phyloP scores from a whole-genome alignment of 495 filamentous ascomycete genomes.

The Glonium stellatum region DNA sequence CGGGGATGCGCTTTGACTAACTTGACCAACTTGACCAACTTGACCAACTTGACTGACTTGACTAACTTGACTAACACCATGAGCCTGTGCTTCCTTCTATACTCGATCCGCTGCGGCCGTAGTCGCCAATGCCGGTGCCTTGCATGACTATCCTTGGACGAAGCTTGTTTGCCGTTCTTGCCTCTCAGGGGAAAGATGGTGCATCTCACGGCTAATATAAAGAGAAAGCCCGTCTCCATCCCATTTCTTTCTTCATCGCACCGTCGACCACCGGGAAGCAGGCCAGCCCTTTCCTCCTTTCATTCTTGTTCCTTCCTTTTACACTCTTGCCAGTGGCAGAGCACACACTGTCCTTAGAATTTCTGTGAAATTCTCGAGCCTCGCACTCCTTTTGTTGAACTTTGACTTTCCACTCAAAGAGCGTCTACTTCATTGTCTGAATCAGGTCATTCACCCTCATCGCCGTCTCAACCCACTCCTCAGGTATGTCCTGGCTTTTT shows the following conservation, averaged over 20 bases:
- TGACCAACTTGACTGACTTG: too few species aligned
- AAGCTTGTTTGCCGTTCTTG: not conserved
- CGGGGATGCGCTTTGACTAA: not conserved
- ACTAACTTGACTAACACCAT: not conserved
- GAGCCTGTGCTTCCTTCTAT: constrained; percentile 11
- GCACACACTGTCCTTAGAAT: constrained; percentile 5
- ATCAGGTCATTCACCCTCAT: constrained; percentile 3
- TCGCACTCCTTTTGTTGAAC: constrained; percentile 21
- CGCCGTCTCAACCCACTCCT: not conserved
- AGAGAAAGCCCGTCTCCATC: not conserved
- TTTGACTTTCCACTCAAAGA: constrained; percentile 15
- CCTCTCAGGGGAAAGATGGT: constrained; percentile 2
- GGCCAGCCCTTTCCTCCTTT: constrained; percentile 14
- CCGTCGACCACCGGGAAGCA: constrained; percentile 4
- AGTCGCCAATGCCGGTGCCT: not conserved
- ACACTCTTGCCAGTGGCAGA: constrained; percentile 31
- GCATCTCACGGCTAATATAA: constrained; percentile 13
- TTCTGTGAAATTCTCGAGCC: constrained; percentile 15
- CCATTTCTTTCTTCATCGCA: constrained; percentile 17
- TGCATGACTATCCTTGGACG: not conserved
- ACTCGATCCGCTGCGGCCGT: constrained; percentile 18
- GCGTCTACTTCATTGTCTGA: constrained; percentile 7
- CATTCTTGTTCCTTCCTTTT: constrained; percentile 17
- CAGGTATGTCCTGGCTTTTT: not conserved
- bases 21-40: too few species aligned